Base-by-base conservation (phyloP, 75 land plant genomes). In the Pinus albicaulis region DNA sequence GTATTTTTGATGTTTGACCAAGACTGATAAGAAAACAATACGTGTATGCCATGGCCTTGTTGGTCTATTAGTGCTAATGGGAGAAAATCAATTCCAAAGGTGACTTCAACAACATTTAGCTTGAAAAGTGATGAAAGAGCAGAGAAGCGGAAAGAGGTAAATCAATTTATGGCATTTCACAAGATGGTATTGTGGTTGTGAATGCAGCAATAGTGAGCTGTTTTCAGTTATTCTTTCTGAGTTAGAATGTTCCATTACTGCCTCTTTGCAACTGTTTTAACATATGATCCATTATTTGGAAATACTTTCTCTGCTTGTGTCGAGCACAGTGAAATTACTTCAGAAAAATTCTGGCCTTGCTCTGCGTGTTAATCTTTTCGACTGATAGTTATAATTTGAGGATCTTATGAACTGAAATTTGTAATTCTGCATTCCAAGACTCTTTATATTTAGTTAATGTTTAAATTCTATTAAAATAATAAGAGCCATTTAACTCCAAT, bases 71-170 rank as follows among this genome's bases (percentile, higher is more conserved):
- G 55, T 71, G 23, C 1, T n/a, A 71, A 52, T 71, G 73, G 53
- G 55, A 71, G 26, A 52, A 22, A 52, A 71, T 12, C 36, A 71
- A 71, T 22, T 71, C 23, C 55, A 44, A 52, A 23, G 55, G 55
- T 71, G 55, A 15, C 56, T 44, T 52, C 53, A 20, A 71, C 56
- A 41, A 17, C 48, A 24, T 91, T 89, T 79, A 82, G 59, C 70
- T 89, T 90, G 60, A 95, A 80, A 87, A 85, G 93, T 81, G 86
- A 80, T 81, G 92, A 86, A 66, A 85, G 90, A 16, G 98, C 98
- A 23, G 93, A 92, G 76, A 92, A 85, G 76, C 82, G 98, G 23
- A 87, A 86, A 84, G 92, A 95, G 95, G 95, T 76, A 84, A 78
- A 84, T 15, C 19, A n/a, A 12, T 15, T 71, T 44, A n/a, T 44